These are phyloP conservation scores for Amorphotheca resinae DNA, from an alignment of 495 filamentous ascomycete genomes.

Conservation along the genomic window DNA sequence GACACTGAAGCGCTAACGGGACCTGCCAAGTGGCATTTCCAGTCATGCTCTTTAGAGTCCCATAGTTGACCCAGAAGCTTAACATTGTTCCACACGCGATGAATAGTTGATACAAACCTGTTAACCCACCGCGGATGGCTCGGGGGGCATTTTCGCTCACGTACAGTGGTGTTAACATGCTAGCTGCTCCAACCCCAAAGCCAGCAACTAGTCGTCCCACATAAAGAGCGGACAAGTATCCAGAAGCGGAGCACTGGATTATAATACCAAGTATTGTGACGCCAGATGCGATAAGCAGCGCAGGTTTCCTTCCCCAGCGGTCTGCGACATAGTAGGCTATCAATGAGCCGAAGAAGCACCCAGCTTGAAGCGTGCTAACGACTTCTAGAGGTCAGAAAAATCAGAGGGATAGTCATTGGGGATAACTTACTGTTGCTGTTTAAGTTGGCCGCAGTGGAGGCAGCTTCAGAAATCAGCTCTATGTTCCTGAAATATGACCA, in stretches of 20 bases:
- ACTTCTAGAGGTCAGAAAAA: slow-evolving; percentile 33
- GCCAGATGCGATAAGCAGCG: slow-evolving; percentile 26
- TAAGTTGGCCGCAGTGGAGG: slow-evolving; percentile 24
- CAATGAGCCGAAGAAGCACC: slow-evolving; percentile 54
- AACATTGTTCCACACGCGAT: slow-evolving; percentile 45
- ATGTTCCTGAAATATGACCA: not conserved
- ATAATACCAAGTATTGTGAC: slow-evolving; percentile 30
- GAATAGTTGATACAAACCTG: slow-evolving; percentile 61
- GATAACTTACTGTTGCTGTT: slow-evolving; percentile 33
- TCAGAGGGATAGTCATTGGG: not conserved
- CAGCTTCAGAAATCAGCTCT: slow-evolving; percentile 9
- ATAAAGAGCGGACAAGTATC: slow-evolving; percentile 44
- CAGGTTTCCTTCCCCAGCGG: slow-evolving; percentile 37
- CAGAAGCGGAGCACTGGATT: slow-evolving; percentile 27
- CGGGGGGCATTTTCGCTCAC: slow-evolving; percentile 56
- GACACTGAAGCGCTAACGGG: slow-evolving; percentile 53
- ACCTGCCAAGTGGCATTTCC: slow-evolving; percentile 48
- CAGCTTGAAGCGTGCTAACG: slow-evolving; percentile 53
- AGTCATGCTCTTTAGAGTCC: slow-evolving; percentile 42
- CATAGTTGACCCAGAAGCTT: slow-evolving; percentile 35
- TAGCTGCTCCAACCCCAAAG: slow-evolving; percentile 51
- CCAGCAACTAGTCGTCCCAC: slow-evolving; percentile 55
- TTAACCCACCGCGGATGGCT: slow-evolving; percentile 57
- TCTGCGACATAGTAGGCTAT: slow-evolving; percentile 43
- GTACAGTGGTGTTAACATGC: slow-evolving; percentile 49